Evolutionary conservation across 305 asterid species (phyloP).

Genomic region (Fraxinus sp.): DNA sequence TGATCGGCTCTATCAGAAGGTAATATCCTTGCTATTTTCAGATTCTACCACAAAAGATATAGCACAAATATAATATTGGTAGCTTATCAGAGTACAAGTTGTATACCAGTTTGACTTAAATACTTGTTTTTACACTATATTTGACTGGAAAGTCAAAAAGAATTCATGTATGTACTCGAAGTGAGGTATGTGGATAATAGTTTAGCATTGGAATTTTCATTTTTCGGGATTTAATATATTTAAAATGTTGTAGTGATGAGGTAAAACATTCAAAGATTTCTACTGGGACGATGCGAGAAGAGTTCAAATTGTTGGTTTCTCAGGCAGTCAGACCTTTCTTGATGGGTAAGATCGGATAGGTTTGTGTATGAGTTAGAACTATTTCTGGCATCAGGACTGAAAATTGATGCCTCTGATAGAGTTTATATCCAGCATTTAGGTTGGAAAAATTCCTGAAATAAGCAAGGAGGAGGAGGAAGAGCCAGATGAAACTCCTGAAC

Average conservation of each 20-base stretch:
- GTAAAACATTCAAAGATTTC: slow-evolving; percentile 27
- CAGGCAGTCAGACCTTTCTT: slow-evolving; percentile 60
- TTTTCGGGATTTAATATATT: slow-evolving; percentile 2
- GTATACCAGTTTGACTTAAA: neutral
- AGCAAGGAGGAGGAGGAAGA: slow-evolving; percentile 24
- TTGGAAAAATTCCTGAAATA: slow-evolving; percentile 42
- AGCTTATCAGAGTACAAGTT: neutral
- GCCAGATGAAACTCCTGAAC: slow-evolving; percentile 35
- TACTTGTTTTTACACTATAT: neutral
- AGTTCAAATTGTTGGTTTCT: slow-evolving; percentile 41
- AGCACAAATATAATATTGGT: neutral
- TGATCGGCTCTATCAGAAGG: slow-evolving; percentile 70
- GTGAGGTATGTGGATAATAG: too few species aligned
- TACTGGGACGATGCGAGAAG: slow-evolving; percentile 41
- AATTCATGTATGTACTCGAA: neutral
- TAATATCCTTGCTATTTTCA: slow-evolving; percentile 18
- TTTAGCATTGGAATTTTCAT: neutral
- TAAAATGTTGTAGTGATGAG: slow-evolving; percentile 47
- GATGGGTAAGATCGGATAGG: slow-evolving; percentile 56
- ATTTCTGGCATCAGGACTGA: slow-evolving; percentile 66
- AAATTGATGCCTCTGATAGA: slow-evolving; percentile 59
- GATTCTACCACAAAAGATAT: neutral
- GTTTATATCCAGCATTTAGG: slow-evolving; percentile 56
- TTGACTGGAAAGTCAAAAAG: neutral
- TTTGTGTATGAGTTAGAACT: slow-evolving; percentile 59